Conservation (phyloP, 768 basidiomycete genomes). For the Suillus subluteus region DNA sequence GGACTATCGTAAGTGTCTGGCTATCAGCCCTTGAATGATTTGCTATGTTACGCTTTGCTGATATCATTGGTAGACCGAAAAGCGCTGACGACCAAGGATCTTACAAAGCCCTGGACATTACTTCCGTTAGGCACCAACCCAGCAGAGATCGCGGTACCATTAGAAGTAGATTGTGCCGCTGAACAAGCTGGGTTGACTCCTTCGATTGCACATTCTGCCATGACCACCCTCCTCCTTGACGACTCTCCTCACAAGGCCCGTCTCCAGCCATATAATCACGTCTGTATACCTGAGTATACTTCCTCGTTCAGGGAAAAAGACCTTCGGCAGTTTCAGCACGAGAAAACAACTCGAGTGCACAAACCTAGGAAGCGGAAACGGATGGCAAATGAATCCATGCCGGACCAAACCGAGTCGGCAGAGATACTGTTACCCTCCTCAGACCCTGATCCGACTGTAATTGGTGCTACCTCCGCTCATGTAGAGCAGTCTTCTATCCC, state of each 20-base stretch:
- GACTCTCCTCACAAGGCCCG: slow-evolving; percentile 58
- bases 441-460: slow-evolving; percentile 11
- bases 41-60: slow-evolving; percentile 7
- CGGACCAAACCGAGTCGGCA: slow-evolving; percentile 8
- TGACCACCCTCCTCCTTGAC: slow-evolving; percentile 54
- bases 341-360: slow-evolving; percentile 16
- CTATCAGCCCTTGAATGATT: neutral
- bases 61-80: slow-evolving; percentile 19
- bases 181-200: slow-evolving; percentile 2
- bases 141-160: neutral
- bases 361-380: slow-evolving; percentile 11
- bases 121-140: slow-evolving; percentile 29
- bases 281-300: slow-evolving; percentile 75
- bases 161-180: neutral
- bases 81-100: slow-evolving; percentile 69
- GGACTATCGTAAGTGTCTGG: slow-evolving; percentile 66
- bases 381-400: slow-evolving; percentile 8
- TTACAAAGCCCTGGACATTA: slow-evolving; percentile 66
- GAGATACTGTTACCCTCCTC: slow-evolving; percentile 4
- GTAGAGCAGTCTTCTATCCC: slow-evolving; percentile 3
- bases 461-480: neutral
- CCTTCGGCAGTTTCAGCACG: slow-evolving; percentile 31
- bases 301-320: slow-evolving; percentile 44
- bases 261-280: slow-evolving; percentile 81
- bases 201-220: slow-evolving; percentile 40